Evolutionary conservation across 2,329 filamentous ascomycete species (phyloP).

Genomic region (Metarhizium robertsii): DNA sequence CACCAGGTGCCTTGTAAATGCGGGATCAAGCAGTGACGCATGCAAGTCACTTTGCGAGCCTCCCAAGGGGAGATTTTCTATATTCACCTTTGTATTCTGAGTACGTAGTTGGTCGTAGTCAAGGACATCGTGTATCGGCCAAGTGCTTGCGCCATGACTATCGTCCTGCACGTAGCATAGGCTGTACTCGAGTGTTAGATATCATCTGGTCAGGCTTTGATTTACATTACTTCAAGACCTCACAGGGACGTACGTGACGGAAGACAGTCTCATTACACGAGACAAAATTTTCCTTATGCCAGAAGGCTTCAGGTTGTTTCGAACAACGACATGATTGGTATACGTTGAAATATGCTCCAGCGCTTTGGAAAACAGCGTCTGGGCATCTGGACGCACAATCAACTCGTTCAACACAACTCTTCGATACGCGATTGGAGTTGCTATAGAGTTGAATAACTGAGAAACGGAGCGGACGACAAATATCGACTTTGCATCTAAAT

Average conservation of each 20-base stretch:
- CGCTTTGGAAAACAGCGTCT: conserved; percentile 20
- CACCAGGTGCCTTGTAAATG: conserved; percentile 27
- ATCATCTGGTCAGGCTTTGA: neutral
- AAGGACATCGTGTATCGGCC: conserved; percentile 30
- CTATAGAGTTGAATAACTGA: conserved; percentile 26
- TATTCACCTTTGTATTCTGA: conserved; percentile 23
- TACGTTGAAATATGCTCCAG: conserved; percentile 26
- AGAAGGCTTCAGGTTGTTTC: conserved; percentile 28
- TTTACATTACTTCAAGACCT: neutral
- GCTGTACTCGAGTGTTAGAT: conserved; percentile 13
- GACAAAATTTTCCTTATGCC: conserved; percentile 26
- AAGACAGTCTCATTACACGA: conserved; percentile 25
- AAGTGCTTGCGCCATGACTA: conserved; percentile 15
- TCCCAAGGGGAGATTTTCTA: conserved; percentile 32
- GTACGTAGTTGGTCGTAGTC: conserved; percentile 18
- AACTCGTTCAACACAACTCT: conserved; percentile 26
- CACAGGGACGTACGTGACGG: conserved; percentile 26
- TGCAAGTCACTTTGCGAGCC: conserved; percentile 24
- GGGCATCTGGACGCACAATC: conserved; percentile 26
- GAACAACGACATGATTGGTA: conserved; percentile 31
- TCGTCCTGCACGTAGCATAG: conserved; percentile 27
- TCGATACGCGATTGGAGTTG: conserved; percentile 33
- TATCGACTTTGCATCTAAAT: conserved; percentile 15
- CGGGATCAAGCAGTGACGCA: conserved; percentile 27
- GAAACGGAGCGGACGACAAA: conserved; percentile 27